Base-by-base conservation (phyloP, 768 basidiomycete genomes). In the Chalciporus piperatus region DNA sequence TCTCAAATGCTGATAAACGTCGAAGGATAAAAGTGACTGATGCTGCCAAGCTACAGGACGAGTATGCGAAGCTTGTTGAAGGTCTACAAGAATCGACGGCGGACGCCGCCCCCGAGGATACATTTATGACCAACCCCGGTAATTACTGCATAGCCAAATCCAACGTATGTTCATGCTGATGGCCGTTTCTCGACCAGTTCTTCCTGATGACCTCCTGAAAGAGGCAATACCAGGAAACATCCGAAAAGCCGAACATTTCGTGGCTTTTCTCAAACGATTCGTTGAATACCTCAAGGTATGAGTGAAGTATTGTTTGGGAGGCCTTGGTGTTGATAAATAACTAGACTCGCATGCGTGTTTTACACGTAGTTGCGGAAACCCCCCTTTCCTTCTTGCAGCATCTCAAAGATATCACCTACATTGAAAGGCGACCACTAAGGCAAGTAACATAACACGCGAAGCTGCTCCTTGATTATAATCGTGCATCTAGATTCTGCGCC, bases 171-270 rank as follows among this genome's bases (percentile, higher is more conserved):
- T 33, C 11, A 37, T 20, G 40, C 16, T 12, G 22, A 30, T 14
- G 22, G 46, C 52, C 47, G 32, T 53, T 49, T 17, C n/a, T 14
- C 45, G 48, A n/a, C 10, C 55, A 93, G 93, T 92, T 27, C 75
- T 99, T 2, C 96, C 97, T 19, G 92, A 95, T 51, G 97, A 99
- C 67, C 80, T 99, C 42, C 75, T 99, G 42, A 87, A 85, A 47
- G 97, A 99, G 72, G 96, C 97, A 6, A 81, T 99, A 44, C 97
- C 97, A 28, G 97, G 97, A 11, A 99, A 99, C 62, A 99, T 99
- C 53, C 81, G 97, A 41, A 97, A 98, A 69, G 97, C 97, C 0
- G 97, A 99, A 65, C 97, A 99, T 72, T 99, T 99, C 61, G 92
- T 98, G 14, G 96, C 97, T 0, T 99, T 99, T 73, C 72, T 99